Conservation (phyloP, 352 stramenopile genomes). For the Phytophthora meadii region DNA sequence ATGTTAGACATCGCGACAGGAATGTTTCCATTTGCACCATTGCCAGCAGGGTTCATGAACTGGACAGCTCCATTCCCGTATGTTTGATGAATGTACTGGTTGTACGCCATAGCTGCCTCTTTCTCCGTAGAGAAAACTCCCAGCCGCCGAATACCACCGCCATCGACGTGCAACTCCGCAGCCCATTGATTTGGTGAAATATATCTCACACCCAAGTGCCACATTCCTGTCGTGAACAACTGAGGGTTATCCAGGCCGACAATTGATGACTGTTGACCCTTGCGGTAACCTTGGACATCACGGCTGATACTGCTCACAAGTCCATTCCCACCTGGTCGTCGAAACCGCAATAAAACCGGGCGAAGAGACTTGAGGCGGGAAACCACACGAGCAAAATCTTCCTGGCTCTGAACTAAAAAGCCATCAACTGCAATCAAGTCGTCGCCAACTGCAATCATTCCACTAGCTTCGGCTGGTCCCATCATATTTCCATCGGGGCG, state of each 20-base stretch:
- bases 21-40: constrained; percentile 36
- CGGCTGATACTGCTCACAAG: constrained; percentile 42
- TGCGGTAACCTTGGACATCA: constrained; percentile 62
- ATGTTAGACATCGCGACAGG: constrained; percentile 64
- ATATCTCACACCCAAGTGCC: constrained; percentile 86
- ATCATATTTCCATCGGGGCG: constrained; percentile 77
- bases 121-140: constrained; percentile 76
- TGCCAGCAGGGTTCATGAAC: constrained; percentile 88
- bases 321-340: constrained; percentile 52
- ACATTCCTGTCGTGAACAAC: constrained; percentile 81
- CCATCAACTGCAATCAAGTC: constrained; percentile 87
- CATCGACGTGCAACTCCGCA: constrained; percentile 84
- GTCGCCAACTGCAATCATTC: constrained; percentile 79
- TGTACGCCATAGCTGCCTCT: constrained; percentile 86
- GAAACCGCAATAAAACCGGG: constrained; percentile 85
- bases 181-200: constrained; percentile 79
- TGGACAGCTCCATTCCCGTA: constrained; percentile 82
- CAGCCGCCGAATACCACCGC: constrained; percentile 78
- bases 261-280: constrained; percentile 70
- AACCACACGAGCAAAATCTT: constrained; percentile 87
- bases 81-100: constrained; percentile 86
- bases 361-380: constrained; percentile 81
- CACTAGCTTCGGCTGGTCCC: constrained; percentile 81
- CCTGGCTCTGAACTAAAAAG: constrained; percentile 73
- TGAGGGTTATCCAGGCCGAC: constrained; percentile 76